Conservation (phyloP, 148 eudicot genomes). For the Persicaria maculosa region DNA sequence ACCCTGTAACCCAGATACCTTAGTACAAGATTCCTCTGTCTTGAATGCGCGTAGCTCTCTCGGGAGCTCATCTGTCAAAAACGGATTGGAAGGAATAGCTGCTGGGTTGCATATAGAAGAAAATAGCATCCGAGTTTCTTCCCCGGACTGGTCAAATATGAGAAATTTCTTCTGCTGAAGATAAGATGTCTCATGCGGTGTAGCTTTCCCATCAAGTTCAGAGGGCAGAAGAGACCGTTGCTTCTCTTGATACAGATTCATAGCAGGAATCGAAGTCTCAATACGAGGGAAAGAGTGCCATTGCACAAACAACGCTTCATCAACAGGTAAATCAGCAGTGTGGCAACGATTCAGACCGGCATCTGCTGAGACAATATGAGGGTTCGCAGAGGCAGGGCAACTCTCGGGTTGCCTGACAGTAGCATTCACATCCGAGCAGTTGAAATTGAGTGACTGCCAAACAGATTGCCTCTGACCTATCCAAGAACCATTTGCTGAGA, state of each 20-base stretch:
- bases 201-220: slow-evolving; percentile 17
- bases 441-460: too few species aligned
- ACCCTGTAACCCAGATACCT: slow-evolving; percentile 18
- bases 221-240: slow-evolving; percentile 20
- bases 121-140: slow-evolving; percentile 36
- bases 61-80: neutral
- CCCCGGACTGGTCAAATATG: slow-evolving; percentile 52
- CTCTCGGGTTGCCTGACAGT: slow-evolving; percentile 27
- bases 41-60: slow-evolving; percentile 7
- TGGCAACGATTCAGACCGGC: slow-evolving; percentile 26
- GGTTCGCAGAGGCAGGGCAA: slow-evolving; percentile 29
- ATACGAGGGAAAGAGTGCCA: neutral
- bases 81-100: slow-evolving; percentile 12
- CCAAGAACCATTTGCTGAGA: too few species aligned
- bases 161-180: slow-evolving; percentile 41
- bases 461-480: too few species aligned
- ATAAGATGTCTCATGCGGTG: slow-evolving; percentile 19
- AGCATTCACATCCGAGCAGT: neutral
- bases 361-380: slow-evolving; percentile 23
- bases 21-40: neutral
- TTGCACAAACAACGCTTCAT: neutral
- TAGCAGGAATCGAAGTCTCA: slow-evolving; percentile 17
- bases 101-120: slow-evolving; percentile 25
- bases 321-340: slow-evolving; percentile 21
- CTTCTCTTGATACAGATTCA: slow-evolving; percentile 13